Conservation (phyloP, 148 eudicot genomes). For the Limonium bicolor region DNA sequence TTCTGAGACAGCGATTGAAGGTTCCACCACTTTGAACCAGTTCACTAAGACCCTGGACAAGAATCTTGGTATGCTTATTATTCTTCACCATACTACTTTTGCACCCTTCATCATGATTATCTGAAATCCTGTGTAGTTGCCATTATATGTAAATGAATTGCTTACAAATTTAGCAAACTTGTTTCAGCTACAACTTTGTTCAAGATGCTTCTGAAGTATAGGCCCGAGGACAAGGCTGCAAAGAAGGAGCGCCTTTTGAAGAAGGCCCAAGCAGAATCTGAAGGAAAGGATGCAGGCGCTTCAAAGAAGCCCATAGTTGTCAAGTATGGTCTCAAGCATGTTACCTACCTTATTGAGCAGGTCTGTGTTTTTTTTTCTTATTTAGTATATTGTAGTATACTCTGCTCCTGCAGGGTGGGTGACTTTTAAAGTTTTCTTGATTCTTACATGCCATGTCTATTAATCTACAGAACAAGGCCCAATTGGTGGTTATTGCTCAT, state of each 20-base stretch:
- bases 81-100: no score
- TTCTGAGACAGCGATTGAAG: slow-evolving; percentile 58
- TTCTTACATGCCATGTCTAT: background rate
- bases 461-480: slow-evolving; percentile 62
- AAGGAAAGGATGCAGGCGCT: slow-evolving; percentile 52
- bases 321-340: slow-evolving; percentile 83
- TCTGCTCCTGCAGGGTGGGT: no score
- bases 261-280: slow-evolving; percentile 85
- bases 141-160: background rate
- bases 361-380: slow-evolving; percentile 8
- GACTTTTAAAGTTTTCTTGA: background rate
- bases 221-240: slow-evolving; percentile 78
- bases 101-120: no score
- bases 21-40: slow-evolving; percentile 59
- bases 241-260: slow-evolving; percentile 77
- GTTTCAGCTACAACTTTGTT: slow-evolving; percentile 60
- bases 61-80: slow-evolving; percentile 31
- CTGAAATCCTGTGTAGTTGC: background rate
- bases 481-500: slow-evolving; percentile 88
- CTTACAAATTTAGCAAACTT: background rate
- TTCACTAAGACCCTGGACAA: slow-evolving; percentile 66
- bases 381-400: background rate
- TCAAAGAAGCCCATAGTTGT: slow-evolving; percentile 82
- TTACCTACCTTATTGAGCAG: slow-evolving; percentile 86
- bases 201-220: slow-evolving; percentile 81